Conservation (phyloP, 164 flowering plant genomes). For the Platanus orientalis region DNA sequence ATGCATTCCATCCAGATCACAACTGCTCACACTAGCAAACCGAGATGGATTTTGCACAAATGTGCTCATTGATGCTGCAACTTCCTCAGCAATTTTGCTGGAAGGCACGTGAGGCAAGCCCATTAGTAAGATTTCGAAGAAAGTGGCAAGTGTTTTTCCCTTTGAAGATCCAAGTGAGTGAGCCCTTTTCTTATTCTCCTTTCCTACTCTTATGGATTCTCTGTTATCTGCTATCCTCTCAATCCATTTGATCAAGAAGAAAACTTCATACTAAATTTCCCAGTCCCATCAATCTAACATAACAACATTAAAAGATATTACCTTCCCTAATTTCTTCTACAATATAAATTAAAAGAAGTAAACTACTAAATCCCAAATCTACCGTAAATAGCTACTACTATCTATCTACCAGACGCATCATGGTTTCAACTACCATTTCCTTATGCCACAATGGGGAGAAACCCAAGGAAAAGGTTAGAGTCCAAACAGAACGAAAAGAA, state of each 20-base stretch:
- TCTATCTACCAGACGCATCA: conserved; percentile 30
- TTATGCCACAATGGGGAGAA: conserved; percentile 1
- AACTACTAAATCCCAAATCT: not conserved
- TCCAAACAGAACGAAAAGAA: conserved; percentile 17
- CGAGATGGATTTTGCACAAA: conserved; percentile 33
- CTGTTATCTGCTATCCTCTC: not conserved
- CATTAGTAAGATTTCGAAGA: conserved; percentile 27
- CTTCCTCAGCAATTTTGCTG: conserved; percentile 37
- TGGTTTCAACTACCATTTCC: conserved; percentile 16
- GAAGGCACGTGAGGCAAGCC: conserved; percentile 72
- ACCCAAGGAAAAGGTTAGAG: conserved; percentile 15
- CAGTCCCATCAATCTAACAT: not conserved
- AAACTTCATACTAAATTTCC: not conserved
- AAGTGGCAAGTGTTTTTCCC: not conserved
- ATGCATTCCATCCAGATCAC: conserved; percentile 45
- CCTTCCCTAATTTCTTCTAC: not conserved
- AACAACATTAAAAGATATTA: not conserved
- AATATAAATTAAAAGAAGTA: not conserved
- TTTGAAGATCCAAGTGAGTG: conserved; percentile 4
- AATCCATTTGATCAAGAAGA: not conserved
- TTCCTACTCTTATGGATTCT: not conserved
- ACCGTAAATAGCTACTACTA: conserved; percentile 12
- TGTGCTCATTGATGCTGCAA: conserved; percentile 31
- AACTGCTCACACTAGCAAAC: conserved; percentile 26
- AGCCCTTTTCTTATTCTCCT: not conserved